Evolutionary conservation across 129 eudicot species (phyloP), one percentile per base, ranked within the genome.

Genomic region (Logfia minima): DNA sequence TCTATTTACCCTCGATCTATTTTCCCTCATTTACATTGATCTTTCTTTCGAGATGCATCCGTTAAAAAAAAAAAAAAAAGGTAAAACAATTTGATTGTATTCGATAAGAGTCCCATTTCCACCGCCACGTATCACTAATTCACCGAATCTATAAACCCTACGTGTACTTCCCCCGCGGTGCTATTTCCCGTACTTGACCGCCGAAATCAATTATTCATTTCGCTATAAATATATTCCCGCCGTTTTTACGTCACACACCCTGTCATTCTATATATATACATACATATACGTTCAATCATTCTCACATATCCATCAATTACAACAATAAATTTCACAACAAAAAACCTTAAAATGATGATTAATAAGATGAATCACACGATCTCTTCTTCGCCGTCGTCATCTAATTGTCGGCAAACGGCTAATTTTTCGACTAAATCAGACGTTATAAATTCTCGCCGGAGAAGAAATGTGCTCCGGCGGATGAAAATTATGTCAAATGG

Each of bases 111-210:
- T 35, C 74, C 74, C 65, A 66, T 29, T 53, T 80, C 6, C 68
- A 74, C 70, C 79, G n/a, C 84, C 84, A 74, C 84, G 80, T 68
- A 67, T 63, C 70, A 29, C 17, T 21, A 37, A 66, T 74, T 53
- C 79, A 74, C 70, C 80, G 84, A 80, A 74, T 67, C 71, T 43
- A 13, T 41, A 8, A 56, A 6, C 65, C 41, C 65, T 66, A 80
- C 80, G 83, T 80, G 83, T 80, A 34, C 45, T 8, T 45, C 31
- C 45, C 23, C 73, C 58, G 19, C 8, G 66, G 78, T 78, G 48
- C 79, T 72, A 23, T 83, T 82, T 59, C 83, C 86, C 83, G 76
- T 83, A 72, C 75, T 66, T 70, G 86, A 83, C 86, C 86, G 82
- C 82, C 79, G 82, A 83, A 72, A 65, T 45, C 1, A 45, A 10